Conservation (phyloP, 1,284 basidiomycete species). For the Phellopilus nigrolimitatus region DNA sequence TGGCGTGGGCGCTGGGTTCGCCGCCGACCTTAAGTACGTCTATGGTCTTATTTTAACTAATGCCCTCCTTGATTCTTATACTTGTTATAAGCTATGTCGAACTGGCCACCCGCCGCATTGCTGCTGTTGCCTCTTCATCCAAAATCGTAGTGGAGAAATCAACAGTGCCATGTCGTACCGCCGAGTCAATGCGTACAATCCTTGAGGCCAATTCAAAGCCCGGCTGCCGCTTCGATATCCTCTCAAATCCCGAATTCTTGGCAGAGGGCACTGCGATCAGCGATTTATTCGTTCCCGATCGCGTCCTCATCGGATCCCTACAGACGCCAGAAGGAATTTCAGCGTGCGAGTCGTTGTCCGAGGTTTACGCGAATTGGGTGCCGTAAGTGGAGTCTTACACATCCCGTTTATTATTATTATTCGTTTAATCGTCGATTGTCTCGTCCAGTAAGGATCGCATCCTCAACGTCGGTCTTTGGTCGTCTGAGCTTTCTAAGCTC, state of each 20-base stretch:
- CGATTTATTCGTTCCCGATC: conserved; percentile 88
- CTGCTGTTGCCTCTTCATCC: conserved; percentile 81
- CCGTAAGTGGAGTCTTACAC: conserved; percentile 47
- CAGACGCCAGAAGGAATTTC: conserved; percentile 80
- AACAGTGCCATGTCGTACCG: conserved; percentile 97
- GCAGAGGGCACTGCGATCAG: conserved; percentile 95
- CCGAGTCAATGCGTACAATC: conserved; percentile 98
- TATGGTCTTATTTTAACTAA: conserved; percentile 20
- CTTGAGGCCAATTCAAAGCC: conserved; percentile 96
- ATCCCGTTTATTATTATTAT: not conserved
- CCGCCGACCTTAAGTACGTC: conserved; percentile 92
- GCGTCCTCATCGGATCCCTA: conserved; percentile 95
- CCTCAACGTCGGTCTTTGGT: conserved; percentile 96
- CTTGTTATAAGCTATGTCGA: conserved; percentile 78
- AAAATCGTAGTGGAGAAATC: conserved; percentile 99
- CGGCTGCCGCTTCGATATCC: conserved; percentile 91
- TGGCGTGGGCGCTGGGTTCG: conserved; percentile 95
- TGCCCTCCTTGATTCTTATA: conserved; percentile 5
- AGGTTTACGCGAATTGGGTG: conserved; percentile 96
- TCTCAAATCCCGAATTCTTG: conserved; percentile 99
- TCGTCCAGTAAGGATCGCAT: conserved; percentile 62
- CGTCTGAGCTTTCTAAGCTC: conserved; percentile 96
- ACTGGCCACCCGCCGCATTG: conserved; percentile 93
- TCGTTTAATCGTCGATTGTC: conserved; percentile 11
- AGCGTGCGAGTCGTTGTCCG: conserved; percentile 73